Evolutionary conservation across 2,329 filamentous ascomycete species (phyloP), one percentile per base, ranked within the genome.

Genomic region (Boeremia lycopersici): DNA sequence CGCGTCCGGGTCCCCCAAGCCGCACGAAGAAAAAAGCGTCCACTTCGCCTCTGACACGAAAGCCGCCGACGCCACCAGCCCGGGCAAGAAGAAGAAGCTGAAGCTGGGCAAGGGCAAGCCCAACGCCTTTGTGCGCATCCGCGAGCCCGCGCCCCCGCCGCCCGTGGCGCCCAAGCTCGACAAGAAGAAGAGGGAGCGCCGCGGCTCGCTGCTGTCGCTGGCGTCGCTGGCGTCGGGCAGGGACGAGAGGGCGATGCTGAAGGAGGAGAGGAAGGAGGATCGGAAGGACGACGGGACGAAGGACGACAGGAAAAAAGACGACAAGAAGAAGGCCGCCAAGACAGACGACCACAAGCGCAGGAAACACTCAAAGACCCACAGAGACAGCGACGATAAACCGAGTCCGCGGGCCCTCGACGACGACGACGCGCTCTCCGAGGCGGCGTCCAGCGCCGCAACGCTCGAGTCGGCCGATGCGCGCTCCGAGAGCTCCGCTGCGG

Each of bases 11-110:
- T 70, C 67, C 61, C 69, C 67, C 44, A 65, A 58, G 31, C 46
- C 57, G 36, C 60, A 56, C 36, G 56, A 60, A 41, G 57, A 61
- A 38, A 74, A 74, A 53, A 66, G 60, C 55, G 71, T 74, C 45
- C 72, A 73, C 52, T 74, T 74, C 62, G 65, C 71, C 46, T 67
- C 71, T 71, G 71, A 74, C 68, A 68, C 69, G 52, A 74, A 74
- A 70, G 71, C 72, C 56, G 59, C 69, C 69, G 72, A 73, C 55
- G 59, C 68, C 31, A 41, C 40, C 31, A 67, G 61, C 40, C 53
- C 54, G 47, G 60, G 61, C 12, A 73, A 69, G 48, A 73, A 67
- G 57, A 71, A 62, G 57, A 66, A 60, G 30, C 17, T 56, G 10
- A 59, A 59, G 48, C 28, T 59, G 35, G 63, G 65, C 12, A 74